Percentiles rank a stretch among this genome's conserved stretches.
Evolutionary conservation across 306 rosid species (phyloP).

Genomic region (Hippophae rhamnoides): DNA sequence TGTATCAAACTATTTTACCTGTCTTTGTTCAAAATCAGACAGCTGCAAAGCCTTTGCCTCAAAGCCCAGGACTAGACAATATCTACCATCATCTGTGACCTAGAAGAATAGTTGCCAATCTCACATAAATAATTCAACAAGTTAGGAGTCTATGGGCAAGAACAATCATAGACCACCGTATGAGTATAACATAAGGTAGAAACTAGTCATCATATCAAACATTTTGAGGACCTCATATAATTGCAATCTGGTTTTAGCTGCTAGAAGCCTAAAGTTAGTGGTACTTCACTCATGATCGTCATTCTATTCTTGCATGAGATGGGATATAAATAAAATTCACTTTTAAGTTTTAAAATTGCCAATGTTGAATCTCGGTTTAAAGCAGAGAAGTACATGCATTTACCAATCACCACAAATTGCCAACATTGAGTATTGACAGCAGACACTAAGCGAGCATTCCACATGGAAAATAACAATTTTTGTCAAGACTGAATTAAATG

Average conservation of each 20-base stretch:
- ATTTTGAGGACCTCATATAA: not conserved
- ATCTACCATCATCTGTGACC: slow-evolving; percentile 79
- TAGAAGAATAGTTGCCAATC: slow-evolving; percentile 12
- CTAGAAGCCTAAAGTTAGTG: not conserved
- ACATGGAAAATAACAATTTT: not conserved
- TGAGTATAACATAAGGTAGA: not conserved
- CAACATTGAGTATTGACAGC: not conserved
- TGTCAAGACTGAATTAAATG: slow-evolving; percentile 14
- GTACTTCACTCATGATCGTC: not conserved
- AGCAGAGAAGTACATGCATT: slow-evolving; percentile 1
- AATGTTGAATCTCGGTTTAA: not conserved
- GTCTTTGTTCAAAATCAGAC: slow-evolving; percentile 87
- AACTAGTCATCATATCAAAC: not conserved
- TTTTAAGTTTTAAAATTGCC: slow-evolving; percentile 2
- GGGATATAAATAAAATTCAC: slow-evolving; percentile 1
- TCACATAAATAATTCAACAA: not conserved
- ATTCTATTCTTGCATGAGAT: slow-evolving; percentile 2
- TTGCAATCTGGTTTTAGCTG: not conserved
- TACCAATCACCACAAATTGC: not conserved
- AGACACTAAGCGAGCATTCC: not conserved
- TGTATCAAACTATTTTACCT: slow-evolving; percentile 31
- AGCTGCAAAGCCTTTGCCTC: slow-evolving; percentile 70
- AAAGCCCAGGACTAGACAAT: slow-evolving; percentile 63
- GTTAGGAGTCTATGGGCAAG: slow-evolving; percentile 2
- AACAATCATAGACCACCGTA: not conserved